A percentile compares a stretch with the other conserved stretches of the same genome.
Conservation (phyloP, 768 basidiomycete species). For the Boletellus ananas region DNA sequence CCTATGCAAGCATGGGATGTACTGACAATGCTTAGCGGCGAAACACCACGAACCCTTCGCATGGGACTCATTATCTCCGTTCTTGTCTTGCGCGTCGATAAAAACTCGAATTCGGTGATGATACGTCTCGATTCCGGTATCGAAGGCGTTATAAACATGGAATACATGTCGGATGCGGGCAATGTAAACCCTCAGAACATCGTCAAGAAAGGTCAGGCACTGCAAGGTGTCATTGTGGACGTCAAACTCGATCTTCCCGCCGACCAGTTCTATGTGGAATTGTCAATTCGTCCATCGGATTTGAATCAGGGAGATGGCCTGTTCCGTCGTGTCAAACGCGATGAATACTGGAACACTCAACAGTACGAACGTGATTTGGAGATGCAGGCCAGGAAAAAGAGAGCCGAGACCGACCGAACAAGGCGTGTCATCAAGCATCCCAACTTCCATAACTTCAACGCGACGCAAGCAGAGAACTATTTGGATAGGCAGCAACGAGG, state of each 20-base stretch:
- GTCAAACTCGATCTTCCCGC: conserved; percentile 59
- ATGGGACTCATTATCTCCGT: conserved; percentile 81
- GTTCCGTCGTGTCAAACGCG: conserved; percentile 56
- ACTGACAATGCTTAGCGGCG: conserved; percentile 93
- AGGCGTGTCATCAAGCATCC: conserved; percentile 95
- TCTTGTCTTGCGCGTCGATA: conserved; percentile 51
- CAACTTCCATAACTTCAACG: conserved; percentile 95
- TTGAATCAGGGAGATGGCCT: conserved; percentile 57
- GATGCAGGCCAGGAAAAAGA: conserved; percentile 75
- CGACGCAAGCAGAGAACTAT: conserved; percentile 82
- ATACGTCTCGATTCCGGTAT: conserved; percentile 92
- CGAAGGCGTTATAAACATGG: conserved; percentile 69
- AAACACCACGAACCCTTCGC: conserved; percentile 74
- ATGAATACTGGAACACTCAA: conserved; percentile 63
- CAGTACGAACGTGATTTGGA: conserved; percentile 67
- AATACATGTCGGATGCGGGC: conserved; percentile 53
- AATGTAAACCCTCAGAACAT: conserved; percentile 41
- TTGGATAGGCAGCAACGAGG: conserved; percentile 89
- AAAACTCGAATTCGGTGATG: conserved; percentile 41
- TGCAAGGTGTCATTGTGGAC: conserved; percentile 75
- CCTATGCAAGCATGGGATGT: conserved; percentile 73
- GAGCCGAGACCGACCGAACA: conserved; percentile 73
- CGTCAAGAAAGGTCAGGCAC: conserved; percentile 74
- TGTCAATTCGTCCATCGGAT: conserved; percentile 68
- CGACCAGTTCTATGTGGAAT: conserved; percentile 63